A percentile compares a stretch with the other conserved stretches of the same genome.
Evolutionary conservation across 2,329 filamentous ascomycete genomes (phyloP).

Genomic region (Beauveria rudraprayagi): DNA sequence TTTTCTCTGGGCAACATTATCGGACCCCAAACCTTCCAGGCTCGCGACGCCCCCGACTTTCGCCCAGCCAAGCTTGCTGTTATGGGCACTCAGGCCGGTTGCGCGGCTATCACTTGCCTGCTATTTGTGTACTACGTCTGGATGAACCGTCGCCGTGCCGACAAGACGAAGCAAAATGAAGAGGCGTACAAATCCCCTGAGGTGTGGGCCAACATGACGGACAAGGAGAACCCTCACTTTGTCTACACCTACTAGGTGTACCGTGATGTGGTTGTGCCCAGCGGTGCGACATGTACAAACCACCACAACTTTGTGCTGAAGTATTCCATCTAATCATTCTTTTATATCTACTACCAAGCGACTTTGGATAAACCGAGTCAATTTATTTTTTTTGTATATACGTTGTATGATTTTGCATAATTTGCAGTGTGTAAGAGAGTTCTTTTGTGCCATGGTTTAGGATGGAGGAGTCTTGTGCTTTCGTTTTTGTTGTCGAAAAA

Average conservation of each 20-base stretch:
- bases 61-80: slow-evolving; percentile 47
- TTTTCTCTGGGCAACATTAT: slow-evolving; percentile 50
- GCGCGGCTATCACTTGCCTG: slow-evolving; percentile 31
- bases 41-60: slow-evolving; percentile 42
- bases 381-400: not conserved
- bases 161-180: slow-evolving; percentile 26
- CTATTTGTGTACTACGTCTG: slow-evolving; percentile 43
- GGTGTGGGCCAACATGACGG: slow-evolving; percentile 43
- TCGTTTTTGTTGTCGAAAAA: not conserved
- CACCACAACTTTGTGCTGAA: not conserved
- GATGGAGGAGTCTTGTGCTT: not conserved
- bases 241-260: slow-evolving; percentile 38
- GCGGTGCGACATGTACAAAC: not conserved
- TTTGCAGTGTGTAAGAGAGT: not conserved
- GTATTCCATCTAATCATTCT: not conserved
- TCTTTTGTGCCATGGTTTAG: no score
- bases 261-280: not conserved
- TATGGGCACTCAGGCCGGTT: slow-evolving; percentile 41
- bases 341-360: not conserved
- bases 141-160: slow-evolving; percentile 35
- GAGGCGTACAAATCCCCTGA: slow-evolving; percentile 33
- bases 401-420: not conserved
- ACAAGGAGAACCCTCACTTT: slow-evolving; percentile 49
- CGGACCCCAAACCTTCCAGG: slow-evolving; percentile 48
- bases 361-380: not conserved